A percentile compares a stretch with the other conserved stretches of the same genome.
Conservation (phyloP, 73 alveolate genomes). For the Durusdinium trenchii region DNA sequence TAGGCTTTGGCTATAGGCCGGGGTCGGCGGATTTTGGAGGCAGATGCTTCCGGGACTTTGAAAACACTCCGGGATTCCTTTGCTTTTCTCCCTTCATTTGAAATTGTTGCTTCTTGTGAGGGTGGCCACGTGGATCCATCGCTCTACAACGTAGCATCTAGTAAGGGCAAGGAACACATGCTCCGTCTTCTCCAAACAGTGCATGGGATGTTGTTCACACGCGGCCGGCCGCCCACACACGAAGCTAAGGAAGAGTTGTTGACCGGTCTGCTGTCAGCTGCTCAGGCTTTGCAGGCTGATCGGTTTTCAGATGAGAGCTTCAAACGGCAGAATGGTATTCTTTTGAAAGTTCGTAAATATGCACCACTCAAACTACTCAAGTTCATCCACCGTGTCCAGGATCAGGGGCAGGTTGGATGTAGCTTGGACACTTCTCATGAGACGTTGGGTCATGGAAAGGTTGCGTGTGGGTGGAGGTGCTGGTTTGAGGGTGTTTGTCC, state of each 20-base stretch:
- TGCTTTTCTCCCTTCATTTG: background rate
- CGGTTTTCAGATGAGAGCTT: background rate
- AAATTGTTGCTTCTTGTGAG: too few relatives aligned
- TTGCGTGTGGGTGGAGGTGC: background rate
- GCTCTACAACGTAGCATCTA: background rate
- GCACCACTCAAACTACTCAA: background rate
- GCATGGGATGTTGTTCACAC: background rate
- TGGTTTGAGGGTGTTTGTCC: background rate
- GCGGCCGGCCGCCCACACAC: background rate
- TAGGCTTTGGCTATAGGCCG: too few relatives aligned
- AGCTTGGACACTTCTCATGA: background rate
- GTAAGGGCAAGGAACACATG: background rate
- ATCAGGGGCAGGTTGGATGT: slow-evolving; percentile 29
- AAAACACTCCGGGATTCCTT: background rate
- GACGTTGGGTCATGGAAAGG: background rate
- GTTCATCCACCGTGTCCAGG: slow-evolving; percentile 30
- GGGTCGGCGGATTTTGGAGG: background rate
- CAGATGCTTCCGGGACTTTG: background rate
- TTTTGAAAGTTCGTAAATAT: slow-evolving; percentile 9
- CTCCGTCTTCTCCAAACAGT: background rate
- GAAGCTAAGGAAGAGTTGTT: background rate
- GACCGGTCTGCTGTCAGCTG: background rate
- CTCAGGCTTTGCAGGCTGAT: background rate
- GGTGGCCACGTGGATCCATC: background rate
- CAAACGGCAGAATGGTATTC: background rate